These are phyloP conservation scores for Cyberlindnera subsufficiens DNA, from an alignment of 805 yeast genomes.

Conservation along the genomic window DNA sequence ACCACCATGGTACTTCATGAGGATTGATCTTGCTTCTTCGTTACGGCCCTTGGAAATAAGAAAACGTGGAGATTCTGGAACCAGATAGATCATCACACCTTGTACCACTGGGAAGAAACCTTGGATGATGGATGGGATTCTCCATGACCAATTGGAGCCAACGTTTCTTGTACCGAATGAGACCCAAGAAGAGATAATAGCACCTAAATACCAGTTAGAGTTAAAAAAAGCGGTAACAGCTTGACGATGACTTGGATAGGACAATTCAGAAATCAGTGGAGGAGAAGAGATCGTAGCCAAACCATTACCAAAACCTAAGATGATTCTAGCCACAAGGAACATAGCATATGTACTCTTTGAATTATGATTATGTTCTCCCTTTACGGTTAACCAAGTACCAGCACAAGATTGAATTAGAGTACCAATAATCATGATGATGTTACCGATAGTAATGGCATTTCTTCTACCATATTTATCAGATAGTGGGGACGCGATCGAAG, in stretches of 20 bases:
- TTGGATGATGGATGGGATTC: conserved; percentile 48
- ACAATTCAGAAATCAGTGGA: conserved; percentile 42
- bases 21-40: conserved; percentile 37
- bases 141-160: conserved; percentile 38
- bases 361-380: conserved; percentile 1
- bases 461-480: conserved; percentile 39
- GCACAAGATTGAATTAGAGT: conserved; percentile 24
- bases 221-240: conserved; percentile 39
- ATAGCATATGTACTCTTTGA: conserved; percentile 17
- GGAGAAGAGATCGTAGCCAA: conserved; percentile 40
- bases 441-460: conserved; percentile 21
- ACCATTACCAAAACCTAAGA: conserved; percentile 42
- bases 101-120: conserved; percentile 41
- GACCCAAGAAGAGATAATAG: conserved; percentile 45
- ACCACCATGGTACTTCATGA: conserved; percentile 34
- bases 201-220: conserved; percentile 47
- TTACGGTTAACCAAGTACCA: conserved; percentile 16
- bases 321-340: conserved; percentile 29
- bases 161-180: conserved; percentile 37
- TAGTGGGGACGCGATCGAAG: conserved; percentile 24
- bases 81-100: conserved; percentile 27
- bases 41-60: conserved; percentile 34
- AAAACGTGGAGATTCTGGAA: conserved; percentile 48
- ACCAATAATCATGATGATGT: conserved; percentile 21
- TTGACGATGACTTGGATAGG: conserved; percentile 40